Conservation (phyloP, 176 grass and related monocot genomes). For the Dactylis glomerata region DNA sequence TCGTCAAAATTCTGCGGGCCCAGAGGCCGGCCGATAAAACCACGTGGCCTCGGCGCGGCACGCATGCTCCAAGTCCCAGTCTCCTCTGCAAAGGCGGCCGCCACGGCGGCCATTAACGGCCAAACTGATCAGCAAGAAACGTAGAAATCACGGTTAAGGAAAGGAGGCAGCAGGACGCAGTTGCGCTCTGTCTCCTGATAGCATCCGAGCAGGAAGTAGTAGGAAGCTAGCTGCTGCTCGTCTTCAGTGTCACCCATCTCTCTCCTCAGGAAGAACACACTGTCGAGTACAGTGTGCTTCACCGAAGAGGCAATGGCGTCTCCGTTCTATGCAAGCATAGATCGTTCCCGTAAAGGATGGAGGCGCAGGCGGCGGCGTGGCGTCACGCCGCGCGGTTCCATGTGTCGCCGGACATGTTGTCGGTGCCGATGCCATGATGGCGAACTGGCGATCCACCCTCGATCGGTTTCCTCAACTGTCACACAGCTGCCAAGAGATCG, state of each 20-base stretch:
- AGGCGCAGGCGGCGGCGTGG: not conserved
- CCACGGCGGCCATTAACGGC: not conserved
- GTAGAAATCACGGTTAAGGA: not conserved
- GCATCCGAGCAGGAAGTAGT: not conserved
- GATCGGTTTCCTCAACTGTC: not conserved
- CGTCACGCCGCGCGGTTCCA: not conserved
- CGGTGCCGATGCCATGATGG: not conserved
- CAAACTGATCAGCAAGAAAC: not conserved
- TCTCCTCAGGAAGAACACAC: too few relatives aligned
- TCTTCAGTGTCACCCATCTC: not conserved
- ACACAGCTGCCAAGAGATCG: not conserved
- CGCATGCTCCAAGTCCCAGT: not conserved
- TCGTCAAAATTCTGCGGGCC: not conserved
- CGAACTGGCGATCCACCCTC: too few relatives aligned
- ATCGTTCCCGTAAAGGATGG: not conserved
- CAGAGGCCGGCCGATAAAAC: not conserved
- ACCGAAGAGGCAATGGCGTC: not conserved
- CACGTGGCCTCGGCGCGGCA: conserved; percentile 16
- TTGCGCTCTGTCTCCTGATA: not conserved
- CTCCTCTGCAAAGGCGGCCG: conserved; percentile 16
- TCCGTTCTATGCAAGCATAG: not conserved
- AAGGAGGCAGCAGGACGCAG: not conserved
- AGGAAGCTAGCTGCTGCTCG: not conserved
- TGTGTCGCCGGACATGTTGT: conserved; percentile 3
- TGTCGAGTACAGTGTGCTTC: not conserved